A percentile compares a stretch with the other conserved stretches of the same genome.
Evolutionary conservation across 257 asterid genomes (phyloP).

Genomic region (Misopates orontium): DNA sequence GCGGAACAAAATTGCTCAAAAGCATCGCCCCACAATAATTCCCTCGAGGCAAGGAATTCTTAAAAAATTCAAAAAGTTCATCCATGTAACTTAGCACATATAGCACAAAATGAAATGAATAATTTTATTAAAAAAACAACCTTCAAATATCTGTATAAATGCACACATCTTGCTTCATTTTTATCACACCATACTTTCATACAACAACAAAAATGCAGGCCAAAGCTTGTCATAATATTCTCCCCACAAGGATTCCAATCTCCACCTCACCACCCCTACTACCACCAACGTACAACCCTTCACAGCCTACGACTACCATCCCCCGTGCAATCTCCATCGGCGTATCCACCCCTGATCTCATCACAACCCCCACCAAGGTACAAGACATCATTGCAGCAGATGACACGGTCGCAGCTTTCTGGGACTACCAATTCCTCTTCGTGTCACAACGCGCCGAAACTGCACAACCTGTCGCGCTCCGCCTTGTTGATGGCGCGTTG

Average conservation of each 20-base stretch:
- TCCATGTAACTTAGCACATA: slow-evolving; percentile 15
- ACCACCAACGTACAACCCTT: slow-evolving; percentile 42
- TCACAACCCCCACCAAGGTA: slow-evolving; percentile 17
- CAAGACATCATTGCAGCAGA: slow-evolving; percentile 32
- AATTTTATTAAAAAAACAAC: not conserved
- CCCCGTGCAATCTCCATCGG: slow-evolving; percentile 71
- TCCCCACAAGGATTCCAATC: slow-evolving; percentile 48
- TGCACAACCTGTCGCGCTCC: slow-evolving; percentile 57
- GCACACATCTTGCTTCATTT: too few species aligned
- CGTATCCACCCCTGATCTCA: slow-evolving; percentile 34
- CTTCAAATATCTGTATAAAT: not conserved
- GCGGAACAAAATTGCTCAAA: slow-evolving; percentile 26
- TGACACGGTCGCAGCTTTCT: slow-evolving; percentile 67
- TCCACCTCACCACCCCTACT: slow-evolving; percentile 38
- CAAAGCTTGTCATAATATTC: slow-evolving; percentile 50
- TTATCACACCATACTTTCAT: too few species aligned
- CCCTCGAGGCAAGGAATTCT: slow-evolving; percentile 21
- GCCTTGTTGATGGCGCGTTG: slow-evolving; percentile 72
- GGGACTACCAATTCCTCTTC: slow-evolving; percentile 92
- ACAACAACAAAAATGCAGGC: slow-evolving; percentile 48
- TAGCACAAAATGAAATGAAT: not conserved
- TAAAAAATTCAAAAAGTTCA: slow-evolving; percentile 25
- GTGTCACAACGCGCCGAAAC: slow-evolving; percentile 92
- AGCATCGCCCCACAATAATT: slow-evolving; percentile 15
- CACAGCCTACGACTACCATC: slow-evolving; percentile 39